Percentiles rank a stretch among this genome's conserved stretches.
Conservation (phyloP, 257 asterid species). For the Lithospermum erythrorhizon region DNA sequence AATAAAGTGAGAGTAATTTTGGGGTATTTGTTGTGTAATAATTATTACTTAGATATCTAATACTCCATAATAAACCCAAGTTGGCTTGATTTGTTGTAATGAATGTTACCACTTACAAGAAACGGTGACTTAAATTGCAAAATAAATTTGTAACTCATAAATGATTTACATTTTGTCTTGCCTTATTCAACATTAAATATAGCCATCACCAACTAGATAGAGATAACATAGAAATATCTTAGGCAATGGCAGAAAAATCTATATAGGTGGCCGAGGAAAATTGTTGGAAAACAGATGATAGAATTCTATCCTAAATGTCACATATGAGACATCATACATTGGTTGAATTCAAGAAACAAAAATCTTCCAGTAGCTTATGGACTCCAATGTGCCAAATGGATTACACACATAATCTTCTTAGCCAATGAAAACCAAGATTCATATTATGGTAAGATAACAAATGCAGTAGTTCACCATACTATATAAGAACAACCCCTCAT, state of each 20-base stretch:
- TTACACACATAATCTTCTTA: not conserved
- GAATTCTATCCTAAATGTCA: not conserved
- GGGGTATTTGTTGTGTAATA: no score
- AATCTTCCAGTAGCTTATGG: not conserved
- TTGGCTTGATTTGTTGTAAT: no score
- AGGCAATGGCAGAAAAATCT: no score
- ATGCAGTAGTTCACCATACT: not conserved
- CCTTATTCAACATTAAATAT: not conserved
- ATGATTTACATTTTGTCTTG: not conserved
- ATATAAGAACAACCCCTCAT: not conserved
- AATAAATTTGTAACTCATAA: no score
- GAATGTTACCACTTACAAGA: no score
- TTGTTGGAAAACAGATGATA: not conserved
- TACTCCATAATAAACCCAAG: no score
- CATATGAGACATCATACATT: not conserved
- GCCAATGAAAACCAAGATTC: not conserved
- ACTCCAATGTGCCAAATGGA: not conserved
- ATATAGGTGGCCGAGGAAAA: no score
- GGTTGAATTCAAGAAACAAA: not conserved
- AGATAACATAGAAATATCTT: not conserved
- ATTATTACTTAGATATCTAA: no score
- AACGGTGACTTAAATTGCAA: no score
- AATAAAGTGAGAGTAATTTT: no score
- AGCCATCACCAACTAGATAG: not conserved
- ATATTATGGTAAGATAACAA: not conserved